Percentiles rank a stretch among this genome's conserved stretches.
Conservation (phyloP, 768 basidiomycete species). For the Hypsizygus marmoreus region DNA sequence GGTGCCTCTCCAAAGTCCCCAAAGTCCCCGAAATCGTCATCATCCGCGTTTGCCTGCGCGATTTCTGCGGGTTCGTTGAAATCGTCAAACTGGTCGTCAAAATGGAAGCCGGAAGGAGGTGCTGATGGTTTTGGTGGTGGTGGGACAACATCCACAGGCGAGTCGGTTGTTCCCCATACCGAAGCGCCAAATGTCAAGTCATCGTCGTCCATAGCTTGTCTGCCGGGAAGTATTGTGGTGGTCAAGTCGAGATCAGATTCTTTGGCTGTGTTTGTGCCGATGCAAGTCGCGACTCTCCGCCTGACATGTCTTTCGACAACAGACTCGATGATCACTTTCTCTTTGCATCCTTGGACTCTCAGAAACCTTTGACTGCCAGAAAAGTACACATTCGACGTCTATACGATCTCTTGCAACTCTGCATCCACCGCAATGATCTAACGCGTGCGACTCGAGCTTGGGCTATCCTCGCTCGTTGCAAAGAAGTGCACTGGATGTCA, state of each 20-base stretch:
- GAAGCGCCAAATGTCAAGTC: conserved; percentile 72
- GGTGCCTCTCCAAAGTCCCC: conserved; percentile 81
- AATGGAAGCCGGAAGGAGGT: conserved; percentile 26
- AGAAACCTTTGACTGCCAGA: conserved; percentile 52
- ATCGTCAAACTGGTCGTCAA: conserved; percentile 48
- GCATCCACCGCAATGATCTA: conserved; percentile 66
- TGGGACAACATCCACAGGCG: conserved; percentile 27
- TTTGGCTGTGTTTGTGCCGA: conserved; percentile 34
- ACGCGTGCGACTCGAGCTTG: conserved; percentile 68
- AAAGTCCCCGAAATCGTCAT: conserved; percentile 87
- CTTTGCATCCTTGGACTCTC: conserved; percentile 59
- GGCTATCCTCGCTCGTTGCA: conserved; percentile 74
- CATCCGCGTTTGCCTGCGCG: conserved; percentile 45
- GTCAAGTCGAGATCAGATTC: conserved; percentile 14
- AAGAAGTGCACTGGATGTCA: conserved; percentile 72
- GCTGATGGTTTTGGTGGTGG: conserved; percentile 28
- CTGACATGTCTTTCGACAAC: conserved; percentile 27
- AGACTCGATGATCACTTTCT: conserved; percentile 49
- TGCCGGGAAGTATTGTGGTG: conserved; percentile 11
- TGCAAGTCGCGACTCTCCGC: background rate
- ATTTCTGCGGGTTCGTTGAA: conserved; percentile 56
- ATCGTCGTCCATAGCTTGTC: conserved; percentile 73
- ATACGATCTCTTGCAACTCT: conserved; percentile 73
- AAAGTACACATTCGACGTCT: conserved; percentile 75
- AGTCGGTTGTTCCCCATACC: conserved; percentile 67